Evolutionary conservation across 1,139 yeast species (phyloP), one percentile per base, ranked within the genome.

Genomic region (Debaryomycetaceae sp.): DNA sequence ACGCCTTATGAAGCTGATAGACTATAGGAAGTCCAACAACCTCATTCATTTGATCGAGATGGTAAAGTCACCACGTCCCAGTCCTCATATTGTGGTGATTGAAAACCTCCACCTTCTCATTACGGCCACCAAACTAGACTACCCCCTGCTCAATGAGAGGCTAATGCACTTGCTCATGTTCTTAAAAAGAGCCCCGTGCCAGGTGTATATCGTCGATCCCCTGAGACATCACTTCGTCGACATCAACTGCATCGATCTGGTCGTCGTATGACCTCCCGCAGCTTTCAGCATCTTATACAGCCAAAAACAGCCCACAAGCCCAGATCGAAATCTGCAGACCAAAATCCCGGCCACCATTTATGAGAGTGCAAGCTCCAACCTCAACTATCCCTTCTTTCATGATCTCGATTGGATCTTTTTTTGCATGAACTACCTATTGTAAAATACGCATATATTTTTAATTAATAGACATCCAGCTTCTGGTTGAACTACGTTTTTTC

Each of bases 61-160:
- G 7, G 13, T 24, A 6, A 13, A 8, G 2, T 2, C 11, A 8
- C 31, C 31, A 4, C 31, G 31, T 11, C 11, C 11, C 31, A 38
- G 35, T 11, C 24, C 30, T 9, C 8, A 17, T 7, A 23, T 34
- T 6, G 20, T 39, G 13, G 36, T 43, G 6, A 27, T 43, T 13
- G 45, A 43, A 37, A 34, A 36, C 6, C 36, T 43, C 5, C 39
- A 22, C 30, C 36, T 43, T 11, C 40, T 43, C 20, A 14, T 43
- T n/a, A 37, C 36, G 9, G 37, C 37, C 8, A 39, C 45, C 7
- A 40, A 39, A 39, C 27, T 43, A 31, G 45, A 39, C 6, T 43
- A 43, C 24, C 24, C 37, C 30, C 40, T 39, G 24, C 34, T 43
- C 6, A 43, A 43, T 24, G 24, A 36, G 2, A 13, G 34, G 22